Evolutionary conservation across 345 rosid species (phyloP), one percentile per base, ranked within the genome.

Genomic region (Rhizophora apiculata): DNA sequence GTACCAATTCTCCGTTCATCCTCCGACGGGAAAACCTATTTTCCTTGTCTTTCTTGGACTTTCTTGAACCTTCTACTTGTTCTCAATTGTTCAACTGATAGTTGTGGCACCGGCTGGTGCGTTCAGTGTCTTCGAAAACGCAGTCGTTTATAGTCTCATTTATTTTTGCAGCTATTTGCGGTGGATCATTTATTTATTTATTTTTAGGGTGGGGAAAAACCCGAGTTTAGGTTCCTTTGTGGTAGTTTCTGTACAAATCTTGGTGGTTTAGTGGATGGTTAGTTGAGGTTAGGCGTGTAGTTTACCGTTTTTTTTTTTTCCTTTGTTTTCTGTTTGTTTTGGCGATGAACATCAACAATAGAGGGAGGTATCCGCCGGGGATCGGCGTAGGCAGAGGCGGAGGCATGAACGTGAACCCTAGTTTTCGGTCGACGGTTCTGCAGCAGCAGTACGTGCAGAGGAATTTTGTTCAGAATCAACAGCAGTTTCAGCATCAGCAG

Each of bases 351-450:
- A 54, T 21, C 19, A 54, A 54, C 58, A 54, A 54, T 54, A 54
- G 58, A 54, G 26, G 58, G 68, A 83, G 95, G 66, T 88, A 91
- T 84, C 93, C 86, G 15, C 92, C 94, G 29, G 96, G 85, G 36
- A 82, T 85, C 57, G 90, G 91, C 22, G 74, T 67, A 18, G 89
- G 89, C 29, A 86, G 96, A 37, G 93, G 92, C 39, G 92, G 92
- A 46, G 83, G 82, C 24, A 76, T 82, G 79, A 81, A 78, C 57
- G 62, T 82, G 32, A 86, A 82, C 83, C 91, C 81, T 48, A 74
- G 77, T 9, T 79, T 79, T 68, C 82, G 74, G 73, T 74, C 82
- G 43, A 74, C 78, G 79, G 76, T 62, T 53, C 78, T 76, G 69
- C 81, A 77, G 19, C 88, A 32, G 36, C 36, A 83, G 65, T 80